Evolutionary conservation across 1,284 basidiomycete genomes (phyloP).

Genomic region (Sporisorium reilianum): DNA sequence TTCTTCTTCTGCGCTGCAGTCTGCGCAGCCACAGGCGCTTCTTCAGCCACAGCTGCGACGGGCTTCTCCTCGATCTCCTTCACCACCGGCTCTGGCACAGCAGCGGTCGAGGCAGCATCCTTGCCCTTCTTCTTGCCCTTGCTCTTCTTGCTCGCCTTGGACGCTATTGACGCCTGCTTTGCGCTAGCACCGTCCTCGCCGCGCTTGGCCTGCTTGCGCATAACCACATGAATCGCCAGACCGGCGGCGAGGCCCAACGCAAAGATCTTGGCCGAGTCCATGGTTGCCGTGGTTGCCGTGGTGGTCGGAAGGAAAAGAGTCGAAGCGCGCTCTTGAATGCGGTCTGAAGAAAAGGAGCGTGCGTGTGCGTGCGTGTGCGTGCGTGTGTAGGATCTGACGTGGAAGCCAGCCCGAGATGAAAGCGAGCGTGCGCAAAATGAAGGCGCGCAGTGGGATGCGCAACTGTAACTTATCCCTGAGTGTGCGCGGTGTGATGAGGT

Average conservation of each 20-base stretch:
- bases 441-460: neutral
- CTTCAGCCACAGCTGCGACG: neutral
- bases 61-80: conserved; percentile 4
- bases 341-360: neutral
- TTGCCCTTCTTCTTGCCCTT: conserved; percentile 22
- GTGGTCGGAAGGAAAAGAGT: neutral
- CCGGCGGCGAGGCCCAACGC: conserved; percentile 43
- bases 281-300: neutral
- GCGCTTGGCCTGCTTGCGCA: conserved; percentile 17
- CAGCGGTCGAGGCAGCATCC: neutral
- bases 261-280: conserved; percentile 55
- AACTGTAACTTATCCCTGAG: no score
- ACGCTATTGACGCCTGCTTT: conserved; percentile 14
- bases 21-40: neutral
- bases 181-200: neutral
- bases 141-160: conserved; percentile 36
- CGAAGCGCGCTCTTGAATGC: neutral
- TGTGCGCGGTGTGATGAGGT: neutral
- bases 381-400: no score
- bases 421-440: neutral
- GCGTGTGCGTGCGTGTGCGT: no score
- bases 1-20: conserved; percentile 17
- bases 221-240: conserved; percentile 33
- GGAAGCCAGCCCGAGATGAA: conserved; percentile 5
- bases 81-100: neutral